These are phyloP conservation scores for Penicillium canescens DNA, from an alignment of 495 filamentous ascomycete genomes.

Conservation along the genomic window DNA sequence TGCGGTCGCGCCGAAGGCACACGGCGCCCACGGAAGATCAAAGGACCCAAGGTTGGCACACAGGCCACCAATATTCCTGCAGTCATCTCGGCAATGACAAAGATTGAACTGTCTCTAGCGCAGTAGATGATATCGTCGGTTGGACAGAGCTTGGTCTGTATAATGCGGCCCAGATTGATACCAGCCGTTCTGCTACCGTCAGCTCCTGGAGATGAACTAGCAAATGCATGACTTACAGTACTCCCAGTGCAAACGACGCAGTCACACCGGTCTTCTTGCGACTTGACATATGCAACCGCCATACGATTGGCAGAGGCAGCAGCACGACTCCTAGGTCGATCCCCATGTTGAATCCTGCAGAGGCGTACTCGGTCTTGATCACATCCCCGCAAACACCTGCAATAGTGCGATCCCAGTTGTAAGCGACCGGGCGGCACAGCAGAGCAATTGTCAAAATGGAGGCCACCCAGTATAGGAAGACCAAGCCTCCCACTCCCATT, in stretches of 20 bases:
- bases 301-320: conserved; percentile 19
- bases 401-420: conserved; percentile 18
- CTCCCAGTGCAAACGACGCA: conserved; percentile 14
- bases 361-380: conserved; percentile 12
- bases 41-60: conserved; percentile 17
- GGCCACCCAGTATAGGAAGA: conserved; percentile 18
- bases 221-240: conserved; percentile 7
- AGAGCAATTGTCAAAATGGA: conserved; percentile 16
- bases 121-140: conserved; percentile 12
- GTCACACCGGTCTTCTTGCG: conserved; percentile 14
- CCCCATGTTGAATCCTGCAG: conserved; percentile 22
- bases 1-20: not conserved
- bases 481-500: conserved; percentile 2
- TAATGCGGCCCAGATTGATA: conserved; percentile 21
- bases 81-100: conserved; percentile 15
- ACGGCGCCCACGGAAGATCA: conserved; percentile 9
- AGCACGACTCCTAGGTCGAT: conserved; percentile 17
- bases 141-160: conserved; percentile 13
- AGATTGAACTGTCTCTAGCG: conserved; percentile 12
- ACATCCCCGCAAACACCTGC: conserved; percentile 17
- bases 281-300: conserved; percentile 13
- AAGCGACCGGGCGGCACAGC: conserved; percentile 19
- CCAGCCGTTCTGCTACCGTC: conserved; percentile 5
- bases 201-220: not conserved
- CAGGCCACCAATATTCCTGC: conserved; percentile 17